Evolutionary conservation across 139 green algal species (phyloP), one percentile per base, ranked within the genome.

Genomic region (Edaphochlamys debaryana): DNA sequence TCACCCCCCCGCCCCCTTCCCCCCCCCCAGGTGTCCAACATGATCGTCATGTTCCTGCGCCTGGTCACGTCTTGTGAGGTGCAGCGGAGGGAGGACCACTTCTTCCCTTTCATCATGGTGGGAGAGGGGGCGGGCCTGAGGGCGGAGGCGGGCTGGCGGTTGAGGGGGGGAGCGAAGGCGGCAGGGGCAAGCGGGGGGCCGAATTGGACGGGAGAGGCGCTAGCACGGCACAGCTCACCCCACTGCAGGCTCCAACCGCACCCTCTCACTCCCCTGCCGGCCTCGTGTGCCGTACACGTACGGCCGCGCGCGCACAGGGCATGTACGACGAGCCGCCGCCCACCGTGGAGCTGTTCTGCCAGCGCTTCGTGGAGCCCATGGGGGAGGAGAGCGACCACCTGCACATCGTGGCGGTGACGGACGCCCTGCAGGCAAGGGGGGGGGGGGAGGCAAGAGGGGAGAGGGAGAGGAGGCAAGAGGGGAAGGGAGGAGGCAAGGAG

Each of bases 361-460:
- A 86, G 66, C 84, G 87, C n/a, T 88, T 84, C 60, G 92, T 96
- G 52, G 91, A 96, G 78, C 87, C 93, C 9, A 99, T 99, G 96
- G 96, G 94, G 0, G 96, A 98, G 86, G 96, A 99, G 88, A 95
- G 88, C 70, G 96, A 99, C 88, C 94, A 99, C 75, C 87, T 99
- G 34, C 96, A 98, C 70, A 95, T 98, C 54, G 95, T 97, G n/a
- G 96, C 96, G 22, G 86, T 99, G 34, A 93, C 93, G n/a, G 93
- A 98, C 63, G 94, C 95, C 30, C 74, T 99, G 71, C 87, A 94
- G 87, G 92, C 96, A 32, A n/a, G 76, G 6, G 13, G 34, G 67
- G 23, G 0, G 54, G 20, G 42, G 32, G 54, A 17, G 9, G 32
- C n/a, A 42, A 72, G 36, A 32, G 27, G 29, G 40, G 22, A 69